Percentiles rank a stretch among this genome's conserved stretches.
These are phyloP conservation scores for Botrytis squamosa DNA, from an alignment of 2,329 filamentous ascomycete species.

Conservation along the genomic window DNA sequence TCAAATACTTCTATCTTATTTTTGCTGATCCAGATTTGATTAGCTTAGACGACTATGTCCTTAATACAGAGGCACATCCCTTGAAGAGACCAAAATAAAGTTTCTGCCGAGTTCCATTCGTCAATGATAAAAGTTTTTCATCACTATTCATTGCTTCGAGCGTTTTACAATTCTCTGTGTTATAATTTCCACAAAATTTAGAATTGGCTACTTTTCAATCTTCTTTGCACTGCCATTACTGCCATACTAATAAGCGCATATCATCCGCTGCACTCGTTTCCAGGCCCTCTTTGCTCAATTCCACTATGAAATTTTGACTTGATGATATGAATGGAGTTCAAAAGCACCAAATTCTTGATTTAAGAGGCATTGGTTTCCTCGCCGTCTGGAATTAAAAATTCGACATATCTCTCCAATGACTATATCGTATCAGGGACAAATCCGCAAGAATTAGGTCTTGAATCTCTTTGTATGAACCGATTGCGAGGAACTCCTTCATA, in stretches of 20 bases:
- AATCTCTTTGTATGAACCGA: background rate
- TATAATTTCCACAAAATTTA: background rate
- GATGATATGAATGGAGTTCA: background rate
- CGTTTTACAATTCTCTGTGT: background rate
- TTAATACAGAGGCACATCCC: constrained; percentile 39
- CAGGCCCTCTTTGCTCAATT: background rate
- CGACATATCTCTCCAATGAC: background rate
- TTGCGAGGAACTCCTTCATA: background rate
- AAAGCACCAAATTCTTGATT: background rate
- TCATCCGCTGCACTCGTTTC: background rate
- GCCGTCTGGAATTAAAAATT: background rate
- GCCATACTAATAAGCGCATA: too few relatives aligned
- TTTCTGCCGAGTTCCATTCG: background rate
- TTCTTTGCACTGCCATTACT: background rate
- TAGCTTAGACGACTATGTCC: constrained; percentile 60
- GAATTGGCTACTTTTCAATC: background rate
- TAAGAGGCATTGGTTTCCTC: background rate
- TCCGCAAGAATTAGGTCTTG: background rate
- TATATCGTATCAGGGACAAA: background rate
- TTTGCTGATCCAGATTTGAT: constrained; percentile 49
- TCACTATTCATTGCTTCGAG: background rate
- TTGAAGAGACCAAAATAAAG: constrained; percentile 36
- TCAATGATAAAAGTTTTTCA: background rate
- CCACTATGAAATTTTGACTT: too few relatives aligned
- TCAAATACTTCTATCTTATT: constrained; percentile 63